Evolutionary conservation across 352 stramenopile species (phyloP), one percentile per base, ranked within the genome.

Genomic region (Thalassiosira exigua): DNA sequence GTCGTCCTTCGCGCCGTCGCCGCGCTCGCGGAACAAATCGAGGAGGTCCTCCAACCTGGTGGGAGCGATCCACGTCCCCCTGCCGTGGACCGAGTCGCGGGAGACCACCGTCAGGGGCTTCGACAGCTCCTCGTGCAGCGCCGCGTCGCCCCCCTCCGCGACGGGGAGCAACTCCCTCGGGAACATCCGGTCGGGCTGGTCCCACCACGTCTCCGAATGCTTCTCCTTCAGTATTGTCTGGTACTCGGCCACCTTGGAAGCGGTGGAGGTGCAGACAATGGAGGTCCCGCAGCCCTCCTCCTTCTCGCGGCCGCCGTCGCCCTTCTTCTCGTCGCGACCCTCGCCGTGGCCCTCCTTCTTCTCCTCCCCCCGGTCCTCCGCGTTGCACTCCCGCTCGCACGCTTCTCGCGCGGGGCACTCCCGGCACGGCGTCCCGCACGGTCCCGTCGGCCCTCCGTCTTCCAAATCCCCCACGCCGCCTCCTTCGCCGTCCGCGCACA

Each of bases 11-110:
- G 3, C 41, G 22, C 7, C 88, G 24, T 93, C 77, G 0, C 87
- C 89, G 68, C 96, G 90, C 68, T 95, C 78, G 12, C 86, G 81
- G 81, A 98, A 97, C 0, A 98, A 75, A 33, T 88, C 69, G 1
- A 98, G 85, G 44, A 98, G 70, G 71, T 97, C 93, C 0, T 85
- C 52, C 14, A 98, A 83, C 11, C 94, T 96, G 51, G 93, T 93
- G 0, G 96, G 96, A 24, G 95, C 94, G 66, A 97, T 96, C 96
- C 96, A 98, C 4, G 95, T 95, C 39, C 96, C 85, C 21, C 77
- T 76, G 29, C 67, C 67, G 29, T 90, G 81, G 70, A 77, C 85
- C 12, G 85, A 82, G 7, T 72, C 74, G 14, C 77, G 30, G 60
- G 86, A 81, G 0, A 86, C 71, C 1, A 92, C 77, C 67, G 84